A percentile compares a stretch with the other conserved stretches of the same genome.
These are phyloP conservation scores for Cryptococcus depauperatus DNA, from an alignment of 1,284 basidiomycete species.

Conservation along the genomic window DNA sequence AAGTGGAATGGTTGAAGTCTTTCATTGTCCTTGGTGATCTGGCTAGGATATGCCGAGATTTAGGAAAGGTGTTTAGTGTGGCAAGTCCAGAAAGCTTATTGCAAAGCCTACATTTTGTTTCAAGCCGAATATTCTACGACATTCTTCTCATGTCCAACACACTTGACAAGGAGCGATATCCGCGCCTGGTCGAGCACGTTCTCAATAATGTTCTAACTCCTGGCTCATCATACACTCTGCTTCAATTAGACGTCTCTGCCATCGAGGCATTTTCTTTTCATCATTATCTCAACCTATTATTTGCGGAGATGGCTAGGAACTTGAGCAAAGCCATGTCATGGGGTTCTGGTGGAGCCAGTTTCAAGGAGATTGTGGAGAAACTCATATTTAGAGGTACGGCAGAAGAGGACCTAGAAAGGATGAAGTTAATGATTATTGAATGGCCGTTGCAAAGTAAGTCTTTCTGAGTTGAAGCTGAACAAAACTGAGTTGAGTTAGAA, in stretches of 20 bases:
- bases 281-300: conserved; percentile 84
- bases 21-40: conserved; percentile 86
- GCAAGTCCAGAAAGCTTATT: conserved; percentile 54
- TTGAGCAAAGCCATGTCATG: conserved; percentile 13
- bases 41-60: conserved; percentile 75
- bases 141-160: conserved; percentile 35
- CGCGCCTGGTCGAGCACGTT: conserved; percentile 55
- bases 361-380: conserved; percentile 16
- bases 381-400: conserved; percentile 13
- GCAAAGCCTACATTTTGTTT: conserved; percentile 60
- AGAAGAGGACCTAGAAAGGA: conserved; percentile 11
- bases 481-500: conserved; percentile 15
- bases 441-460: conserved; percentile 72
- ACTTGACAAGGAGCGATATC: conserved; percentile 59
- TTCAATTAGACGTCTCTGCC: conserved; percentile 63
- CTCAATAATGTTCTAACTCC: conserved; percentile 21
- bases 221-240: conserved; percentile 36
- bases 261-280: conserved; percentile 57
- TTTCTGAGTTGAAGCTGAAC: not conserved
- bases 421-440: conserved; percentile 58
- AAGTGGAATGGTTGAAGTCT: conserved; percentile 89
- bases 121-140: conserved; percentile 64
- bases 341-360: conserved; percentile 8
- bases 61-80: conserved; percentile 68
- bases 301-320: conserved; percentile 77